Evolutionary conservation across 768 basidiomycete species (phyloP).

Genomic region (Podaxis rugospora): DNA sequence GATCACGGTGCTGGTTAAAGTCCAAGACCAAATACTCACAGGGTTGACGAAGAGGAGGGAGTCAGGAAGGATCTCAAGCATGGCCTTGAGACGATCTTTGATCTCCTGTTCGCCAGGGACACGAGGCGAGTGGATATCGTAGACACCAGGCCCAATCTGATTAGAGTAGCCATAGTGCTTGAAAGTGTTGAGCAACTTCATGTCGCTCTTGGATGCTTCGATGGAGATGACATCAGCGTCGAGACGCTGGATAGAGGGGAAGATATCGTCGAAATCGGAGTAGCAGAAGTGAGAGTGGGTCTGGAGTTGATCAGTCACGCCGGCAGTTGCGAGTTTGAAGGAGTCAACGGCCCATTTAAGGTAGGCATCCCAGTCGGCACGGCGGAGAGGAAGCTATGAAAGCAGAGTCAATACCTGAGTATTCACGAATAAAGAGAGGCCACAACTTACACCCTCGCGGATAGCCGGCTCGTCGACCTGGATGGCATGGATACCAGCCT

Average conservation of each 20-base stretch:
- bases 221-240: constrained; percentile 99
- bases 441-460: constrained; percentile 83
- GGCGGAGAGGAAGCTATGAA: constrained; percentile 88
- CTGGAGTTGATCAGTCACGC: constrained; percentile 90
- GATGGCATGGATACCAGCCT: constrained; percentile 94
- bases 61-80: constrained; percentile 77
- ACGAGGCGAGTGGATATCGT: constrained; percentile 99
- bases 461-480: constrained; percentile 99
- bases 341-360: constrained; percentile 98
- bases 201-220: constrained; percentile 97
- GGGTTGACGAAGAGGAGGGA: constrained; percentile 91
- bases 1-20: neutral
- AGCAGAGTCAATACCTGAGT: constrained; percentile 13
- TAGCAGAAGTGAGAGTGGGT: constrained; percentile 99
- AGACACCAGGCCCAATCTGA: constrained; percentile 97
- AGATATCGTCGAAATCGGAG: constrained; percentile 98
- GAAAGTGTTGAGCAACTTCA: constrained; percentile 96
- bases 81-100: constrained; percentile 82
- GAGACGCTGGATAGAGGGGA: constrained; percentile 93
- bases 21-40: constrained; percentile 27
- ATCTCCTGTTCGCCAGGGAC: constrained; percentile 93
- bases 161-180: constrained; percentile 93
- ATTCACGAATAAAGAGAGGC: neutral
- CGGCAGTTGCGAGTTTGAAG: constrained; percentile 96
- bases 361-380: constrained; percentile 94